Evolutionary conservation across 495 filamentous ascomycete genomes (phyloP).

Genomic region (Bombardia bombarda): DNA sequence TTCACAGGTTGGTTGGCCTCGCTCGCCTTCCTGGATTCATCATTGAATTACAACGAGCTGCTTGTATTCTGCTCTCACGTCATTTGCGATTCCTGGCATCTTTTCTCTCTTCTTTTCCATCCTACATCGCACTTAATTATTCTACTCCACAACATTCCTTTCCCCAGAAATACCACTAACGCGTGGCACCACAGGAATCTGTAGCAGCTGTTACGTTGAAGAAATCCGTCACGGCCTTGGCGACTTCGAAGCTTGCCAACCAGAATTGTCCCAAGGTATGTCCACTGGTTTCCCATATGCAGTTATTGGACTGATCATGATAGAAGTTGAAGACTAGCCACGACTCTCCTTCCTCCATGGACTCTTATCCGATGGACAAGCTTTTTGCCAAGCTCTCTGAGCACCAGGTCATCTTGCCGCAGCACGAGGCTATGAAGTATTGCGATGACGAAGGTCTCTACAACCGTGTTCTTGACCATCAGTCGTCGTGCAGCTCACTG

Average conservation of each 20-base stretch:
- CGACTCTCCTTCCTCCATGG: constrained; percentile 25
- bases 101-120: not conserved
- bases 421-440: constrained; percentile 41
- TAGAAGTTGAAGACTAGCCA: constrained; percentile 43
- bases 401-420: constrained; percentile 50
- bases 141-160: not conserved
- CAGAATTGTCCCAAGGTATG: constrained; percentile 38
- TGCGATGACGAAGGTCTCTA: constrained; percentile 34
- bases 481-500: constrained; percentile 43
- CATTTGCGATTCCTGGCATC: too few species aligned
- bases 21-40: not conserved
- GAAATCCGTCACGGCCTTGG: constrained; percentile 35
- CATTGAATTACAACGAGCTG: too few species aligned
- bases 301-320: constrained; percentile 24
- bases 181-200: constrained; percentile 2
- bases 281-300: not conserved
- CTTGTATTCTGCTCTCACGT: too few species aligned
- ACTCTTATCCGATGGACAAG: constrained; percentile 46
- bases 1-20: constrained; percentile 9
- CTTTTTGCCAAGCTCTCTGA: constrained; percentile 60
- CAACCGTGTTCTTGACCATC: constrained; percentile 31
- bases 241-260: constrained; percentile 41
- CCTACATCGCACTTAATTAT: not conserved
- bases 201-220: constrained; percentile 19
- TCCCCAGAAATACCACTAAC: not conserved